Evolutionary conservation across 2,329 filamentous ascomycete species (phyloP).

Genomic region (Microdochium nivale): DNA sequence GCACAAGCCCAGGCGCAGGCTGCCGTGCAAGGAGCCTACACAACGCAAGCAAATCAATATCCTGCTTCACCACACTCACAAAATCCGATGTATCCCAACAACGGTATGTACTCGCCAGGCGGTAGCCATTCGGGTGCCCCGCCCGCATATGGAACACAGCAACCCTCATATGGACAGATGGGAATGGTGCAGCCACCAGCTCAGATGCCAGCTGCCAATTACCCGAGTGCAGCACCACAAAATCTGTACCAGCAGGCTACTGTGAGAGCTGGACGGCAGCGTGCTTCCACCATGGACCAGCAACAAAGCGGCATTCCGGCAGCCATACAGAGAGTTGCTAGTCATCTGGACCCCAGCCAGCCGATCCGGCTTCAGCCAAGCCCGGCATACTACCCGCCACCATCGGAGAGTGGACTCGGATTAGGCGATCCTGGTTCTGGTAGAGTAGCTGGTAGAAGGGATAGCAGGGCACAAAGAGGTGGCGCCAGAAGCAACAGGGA

Average conservation of each 20-base stretch:
- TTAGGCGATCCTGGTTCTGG: slow-evolving; percentile 49
- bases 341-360: slow-evolving; percentile 87
- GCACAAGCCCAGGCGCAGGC: slow-evolving; percentile 64
- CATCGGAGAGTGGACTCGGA: slow-evolving; percentile 65
- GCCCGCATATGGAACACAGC: slow-evolving; percentile 72
- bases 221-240: slow-evolving; percentile 43
- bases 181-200: slow-evolving; percentile 58
- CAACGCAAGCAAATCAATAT: slow-evolving; percentile 38
- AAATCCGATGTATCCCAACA: slow-evolving; percentile 73
- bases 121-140: slow-evolving; percentile 50
- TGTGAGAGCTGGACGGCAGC: slow-evolving; percentile 70
- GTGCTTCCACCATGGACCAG: slow-evolving; percentile 94
- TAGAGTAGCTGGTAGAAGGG: slow-evolving; percentile 58
- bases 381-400: slow-evolving; percentile 93
- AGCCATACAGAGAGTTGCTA: slow-evolving; percentile 88
- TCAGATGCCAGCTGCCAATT: slow-evolving; percentile 58
- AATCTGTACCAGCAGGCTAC: slow-evolving; percentile 69
- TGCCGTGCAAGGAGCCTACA: slow-evolving; percentile 54
- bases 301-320: slow-evolving; percentile 88
- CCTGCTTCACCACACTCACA: slow-evolving; percentile 34
- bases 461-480: slow-evolving; percentile 60
- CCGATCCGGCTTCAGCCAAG: slow-evolving; percentile 92
- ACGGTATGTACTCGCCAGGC: slow-evolving; percentile 66
- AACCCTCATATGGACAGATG: slow-evolving; percentile 65
- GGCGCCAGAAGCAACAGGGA: slow-evolving; percentile 59